These are phyloP conservation scores for Microstroma glucosiphilum DNA, from an alignment of 1,284 basidiomycete genomes.

Conservation along the genomic window DNA sequence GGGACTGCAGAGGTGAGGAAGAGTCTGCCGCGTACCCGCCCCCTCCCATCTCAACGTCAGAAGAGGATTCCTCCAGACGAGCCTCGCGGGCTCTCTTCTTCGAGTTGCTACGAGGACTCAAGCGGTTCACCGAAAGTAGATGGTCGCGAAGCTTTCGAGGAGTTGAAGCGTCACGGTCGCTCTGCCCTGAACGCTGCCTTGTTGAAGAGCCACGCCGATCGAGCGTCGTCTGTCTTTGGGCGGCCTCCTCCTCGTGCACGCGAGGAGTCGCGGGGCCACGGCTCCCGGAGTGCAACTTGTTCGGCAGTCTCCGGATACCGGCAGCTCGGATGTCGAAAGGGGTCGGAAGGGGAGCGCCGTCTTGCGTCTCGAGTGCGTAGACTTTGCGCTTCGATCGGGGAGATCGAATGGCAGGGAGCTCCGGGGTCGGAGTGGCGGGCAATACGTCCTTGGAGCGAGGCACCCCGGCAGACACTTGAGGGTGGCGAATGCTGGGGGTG, in stretches of 20 bases:
- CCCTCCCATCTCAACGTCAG: neutral
- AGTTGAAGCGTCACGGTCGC: too few relatives aligned
- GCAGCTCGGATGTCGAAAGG: neutral
- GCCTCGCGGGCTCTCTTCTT: too few relatives aligned
- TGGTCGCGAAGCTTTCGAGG: too few relatives aligned
- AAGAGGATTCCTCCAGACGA: neutral
- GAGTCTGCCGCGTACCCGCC: neutral
- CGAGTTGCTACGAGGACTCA: neutral
- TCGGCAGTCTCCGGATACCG: neutral
- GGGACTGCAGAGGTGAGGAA: neutral
- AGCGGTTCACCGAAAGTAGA: too few relatives aligned
- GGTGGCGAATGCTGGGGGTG: too few relatives aligned
- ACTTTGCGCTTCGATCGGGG: constrained; percentile 1
- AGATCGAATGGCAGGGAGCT: neutral
- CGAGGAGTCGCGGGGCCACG: neutral
- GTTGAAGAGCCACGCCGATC: too few relatives aligned
- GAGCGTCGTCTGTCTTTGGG: neutral
- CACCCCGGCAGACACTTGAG: too few relatives aligned
- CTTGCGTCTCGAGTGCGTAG: constrained; percentile 6
- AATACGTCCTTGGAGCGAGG: neutral
- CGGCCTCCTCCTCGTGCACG: neutral
- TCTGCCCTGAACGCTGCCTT: too few relatives aligned
- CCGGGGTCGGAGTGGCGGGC: neutral
- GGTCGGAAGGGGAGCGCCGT: neutral
- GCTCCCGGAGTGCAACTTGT: neutral